phyloP scores from a whole-genome alignment of 106 monocot genomes.

The Apostasia shenzhenica region DNA sequence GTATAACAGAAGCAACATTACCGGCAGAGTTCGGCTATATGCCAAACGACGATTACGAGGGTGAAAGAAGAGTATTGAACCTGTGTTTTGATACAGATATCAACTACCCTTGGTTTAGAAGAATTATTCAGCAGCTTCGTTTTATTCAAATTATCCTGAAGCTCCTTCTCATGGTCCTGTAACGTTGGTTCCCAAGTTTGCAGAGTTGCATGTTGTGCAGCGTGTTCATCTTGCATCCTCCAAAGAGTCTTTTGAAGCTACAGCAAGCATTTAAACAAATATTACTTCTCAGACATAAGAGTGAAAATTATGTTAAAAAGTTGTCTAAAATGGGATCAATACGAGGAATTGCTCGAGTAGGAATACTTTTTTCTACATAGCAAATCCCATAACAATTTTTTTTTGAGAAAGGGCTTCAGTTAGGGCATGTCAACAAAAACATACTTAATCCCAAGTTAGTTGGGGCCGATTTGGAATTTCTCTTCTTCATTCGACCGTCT shows the following conservation, averaged over 20 bases:
- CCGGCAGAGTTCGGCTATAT: not conserved
- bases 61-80: not conserved
- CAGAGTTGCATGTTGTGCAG: not conserved
- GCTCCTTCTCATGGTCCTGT: constrained; percentile 2
- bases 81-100: not conserved
- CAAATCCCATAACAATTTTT: too few relatives aligned
- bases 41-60: not conserved
- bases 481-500: too few relatives aligned
- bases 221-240: not conserved
- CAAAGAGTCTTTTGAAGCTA: constrained; percentile 1
- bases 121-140: not conserved
- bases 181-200: not conserved
- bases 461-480: too few relatives aligned
- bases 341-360: too few relatives aligned
- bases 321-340: too few relatives aligned
- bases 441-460: too few relatives aligned
- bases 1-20: not conserved
- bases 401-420: too few relatives aligned
- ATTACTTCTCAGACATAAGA: too few relatives aligned
- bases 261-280: not conserved
- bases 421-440: too few relatives aligned
- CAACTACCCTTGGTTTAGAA: not conserved
- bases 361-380: too few relatives aligned
- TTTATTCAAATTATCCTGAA: not conserved
- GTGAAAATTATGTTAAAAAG: too few relatives aligned